Conservation (phyloP, 2,329 filamentous ascomycete species). For the Nigrograna mackinnonii region DNA sequence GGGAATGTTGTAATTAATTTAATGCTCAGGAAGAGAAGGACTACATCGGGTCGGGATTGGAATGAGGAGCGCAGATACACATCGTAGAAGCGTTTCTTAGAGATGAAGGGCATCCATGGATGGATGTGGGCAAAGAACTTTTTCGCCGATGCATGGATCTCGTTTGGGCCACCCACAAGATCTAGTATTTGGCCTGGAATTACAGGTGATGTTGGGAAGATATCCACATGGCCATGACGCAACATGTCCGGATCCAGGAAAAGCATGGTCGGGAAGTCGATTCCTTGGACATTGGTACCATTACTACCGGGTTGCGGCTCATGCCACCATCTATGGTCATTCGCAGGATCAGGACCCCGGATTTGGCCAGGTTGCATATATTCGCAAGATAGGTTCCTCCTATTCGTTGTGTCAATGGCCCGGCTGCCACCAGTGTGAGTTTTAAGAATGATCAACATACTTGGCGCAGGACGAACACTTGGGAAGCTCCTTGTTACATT, state of each 20-base stretch:
- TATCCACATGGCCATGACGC: constrained; percentile 7
- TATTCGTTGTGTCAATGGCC: too few relatives aligned
- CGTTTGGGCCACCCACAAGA: constrained; percentile 7
- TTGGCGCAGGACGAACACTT: constrained; percentile 8
- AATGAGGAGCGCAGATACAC: constrained; percentile 16
- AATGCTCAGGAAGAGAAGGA: constrained; percentile 32
- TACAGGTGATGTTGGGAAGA: background rate
- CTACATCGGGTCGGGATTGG: constrained; percentile 21
- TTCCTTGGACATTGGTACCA: too few relatives aligned
- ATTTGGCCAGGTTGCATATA: too few relatives aligned
- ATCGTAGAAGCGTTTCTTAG: constrained; percentile 22
- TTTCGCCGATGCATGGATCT: constrained; percentile 9
- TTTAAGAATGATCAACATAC: constrained; percentile 9
- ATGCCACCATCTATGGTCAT: too few relatives aligned
- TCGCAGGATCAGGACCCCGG: too few relatives aligned
- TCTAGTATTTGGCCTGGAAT: constrained; percentile 3
- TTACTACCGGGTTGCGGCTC: too few relatives aligned
- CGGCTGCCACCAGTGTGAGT: too few relatives aligned
- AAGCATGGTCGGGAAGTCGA: constrained; percentile 11
- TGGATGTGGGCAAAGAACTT: constrained; percentile 19
- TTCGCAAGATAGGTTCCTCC: too few relatives aligned
- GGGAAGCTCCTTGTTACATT: constrained; percentile 10
- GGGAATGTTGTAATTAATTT: constrained; percentile 21
- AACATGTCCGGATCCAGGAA: constrained; percentile 10
- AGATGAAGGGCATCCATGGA: constrained; percentile 24